A percentile compares a stretch with the other conserved stretches of the same genome.
phyloP scores from a whole-genome alignment of 208 protist species.

The Trypanosoma rangeli region DNA sequence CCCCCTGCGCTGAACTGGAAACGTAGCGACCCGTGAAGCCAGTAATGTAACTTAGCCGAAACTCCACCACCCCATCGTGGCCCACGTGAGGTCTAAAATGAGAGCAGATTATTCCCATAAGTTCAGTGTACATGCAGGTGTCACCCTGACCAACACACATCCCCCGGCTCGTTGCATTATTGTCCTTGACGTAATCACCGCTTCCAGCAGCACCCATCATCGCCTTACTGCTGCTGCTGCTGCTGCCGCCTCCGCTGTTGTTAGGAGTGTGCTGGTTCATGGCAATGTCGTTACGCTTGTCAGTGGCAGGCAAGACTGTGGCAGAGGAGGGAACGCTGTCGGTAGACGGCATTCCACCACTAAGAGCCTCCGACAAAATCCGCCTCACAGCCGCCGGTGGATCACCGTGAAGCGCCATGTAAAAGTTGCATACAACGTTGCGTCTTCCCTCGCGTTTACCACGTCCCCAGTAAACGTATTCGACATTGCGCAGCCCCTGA shows the following conservation, averaged over 20 bases:
- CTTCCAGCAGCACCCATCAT: not conserved
- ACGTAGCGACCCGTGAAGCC: slow-evolving; percentile 24
- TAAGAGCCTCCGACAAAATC: slow-evolving; percentile 1
- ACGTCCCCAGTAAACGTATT: slow-evolving; percentile 11
- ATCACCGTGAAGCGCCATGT: slow-evolving; percentile 10
- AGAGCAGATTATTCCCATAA: slow-evolving; percentile 12
- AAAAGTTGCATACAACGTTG: slow-evolving; percentile 17
- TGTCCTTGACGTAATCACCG: too few relatives aligned
- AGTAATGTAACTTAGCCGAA: slow-evolving; percentile 26
- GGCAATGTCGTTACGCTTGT: not conserved
- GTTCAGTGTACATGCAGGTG: slow-evolving; percentile 19
- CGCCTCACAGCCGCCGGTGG: not conserved
- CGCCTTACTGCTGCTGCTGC: not conserved
- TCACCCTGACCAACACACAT: not conserved
- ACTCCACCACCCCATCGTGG: slow-evolving; percentile 26
- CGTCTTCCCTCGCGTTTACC: slow-evolving; percentile 26
- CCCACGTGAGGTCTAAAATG: slow-evolving; percentile 15
- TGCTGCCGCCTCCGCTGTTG: not conserved
- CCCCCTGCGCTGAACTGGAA: not conserved
- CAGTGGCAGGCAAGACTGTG: not conserved
- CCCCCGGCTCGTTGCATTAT: not conserved
- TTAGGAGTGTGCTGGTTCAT: not conserved
- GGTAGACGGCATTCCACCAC: not conserved
- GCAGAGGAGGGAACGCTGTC: not conserved
- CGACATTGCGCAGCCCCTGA: slow-evolving; percentile 3